Evolutionary conservation across 805 yeast species (phyloP), one percentile per base, ranked within the genome.

Genomic region (Monosporozyma yasuniensis): DNA sequence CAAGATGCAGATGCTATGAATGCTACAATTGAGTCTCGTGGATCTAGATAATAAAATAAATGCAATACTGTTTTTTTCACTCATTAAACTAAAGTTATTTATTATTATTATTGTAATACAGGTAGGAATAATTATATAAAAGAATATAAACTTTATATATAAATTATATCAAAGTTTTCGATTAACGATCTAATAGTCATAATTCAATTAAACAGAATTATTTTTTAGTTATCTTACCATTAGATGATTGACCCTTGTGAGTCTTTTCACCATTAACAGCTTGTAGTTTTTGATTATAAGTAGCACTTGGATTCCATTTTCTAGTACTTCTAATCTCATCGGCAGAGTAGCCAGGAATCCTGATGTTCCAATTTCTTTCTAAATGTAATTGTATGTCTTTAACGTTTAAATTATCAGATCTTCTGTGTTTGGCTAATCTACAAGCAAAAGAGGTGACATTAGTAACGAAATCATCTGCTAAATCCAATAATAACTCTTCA

Each of bases 381-480:
- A 93, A 72, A 65, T 93, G 96, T 50, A 93, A 68, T 66, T 93
- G 98, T 47, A 95, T 78, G 65, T 93, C 99, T 58, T 81, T 81
- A 14, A 86, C 87, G 56, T 91, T 98, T 23, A 93, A 72, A 35
- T 84, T 78, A 52, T 91, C 96, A 6, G 87, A 80, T 61, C 87
- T 88, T 58, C 99, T 77, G 63, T 91, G 97, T 65, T 93, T 93
- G 21, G 99, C 98, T 56, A 93, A 73, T 49, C 95, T 78, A 64
- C 98, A 91, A 0, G 98, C 96, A 71, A 93, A 93, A 2, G 88
- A 75, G 0, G 97, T 89, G 2, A 95, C 96, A 45, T 87, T 83
- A 7, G 85, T 78, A 14, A 93, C 93, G 63, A 93, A 93, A 63
- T 93, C 98, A 67, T 93, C 99, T 0, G 99, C 97, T 45, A 93